Evolutionary conservation across 78 protist genomes (phyloP), one percentile per base, ranked within the genome.

Genomic region (Anaeramoeba flamelloides): DNA sequence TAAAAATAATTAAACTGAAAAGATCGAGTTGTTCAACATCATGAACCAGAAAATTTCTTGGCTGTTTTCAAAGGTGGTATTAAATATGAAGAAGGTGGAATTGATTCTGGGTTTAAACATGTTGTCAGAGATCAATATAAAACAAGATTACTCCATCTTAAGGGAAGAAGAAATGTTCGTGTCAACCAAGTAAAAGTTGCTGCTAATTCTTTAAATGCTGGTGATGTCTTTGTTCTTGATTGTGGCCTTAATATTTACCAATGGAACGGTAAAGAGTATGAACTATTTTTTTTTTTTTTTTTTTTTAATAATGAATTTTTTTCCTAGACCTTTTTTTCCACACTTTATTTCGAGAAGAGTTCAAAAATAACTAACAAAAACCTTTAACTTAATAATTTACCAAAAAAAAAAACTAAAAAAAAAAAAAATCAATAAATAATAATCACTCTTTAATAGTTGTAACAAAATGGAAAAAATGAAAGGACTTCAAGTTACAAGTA

Each of bases 151-250:
- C 30, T 83, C 17, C 86, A 83, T 53, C 2, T 86, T 83, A 88
- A 88, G 82, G 91, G 91, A 39, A 34, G 38, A 30, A 40, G 83
- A 75, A 33, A 76, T 65, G 4, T 85, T 40, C 81, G 87, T 34
- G 39, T 84, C 31, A 36, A 36, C 34, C 86, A 34, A 41, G 90
- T 87, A 30, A 39, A 0, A 36, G n/a, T 83, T 40, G 0, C 0
- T 4, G 33, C 85, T 3, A 2, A 76, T 34, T 76, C 86, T n/a
- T 39, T 88, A 39, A 86, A 88, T 85, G 30, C 74, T 36, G 91
- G 91, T 37, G 91, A 88, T 76, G 88, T 85, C 36, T 88, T 86
- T 64, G 26, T 88, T 30, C 88, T 88, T 76, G 88, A 83, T 31
- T 0, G 0, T 22, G 81, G 40, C 0, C 39, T 1, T 1, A 12